phyloP scores from a whole-genome alignment of 2,329 filamentous ascomycete species.

The Alternaria hordeiaustralica region DNA sequence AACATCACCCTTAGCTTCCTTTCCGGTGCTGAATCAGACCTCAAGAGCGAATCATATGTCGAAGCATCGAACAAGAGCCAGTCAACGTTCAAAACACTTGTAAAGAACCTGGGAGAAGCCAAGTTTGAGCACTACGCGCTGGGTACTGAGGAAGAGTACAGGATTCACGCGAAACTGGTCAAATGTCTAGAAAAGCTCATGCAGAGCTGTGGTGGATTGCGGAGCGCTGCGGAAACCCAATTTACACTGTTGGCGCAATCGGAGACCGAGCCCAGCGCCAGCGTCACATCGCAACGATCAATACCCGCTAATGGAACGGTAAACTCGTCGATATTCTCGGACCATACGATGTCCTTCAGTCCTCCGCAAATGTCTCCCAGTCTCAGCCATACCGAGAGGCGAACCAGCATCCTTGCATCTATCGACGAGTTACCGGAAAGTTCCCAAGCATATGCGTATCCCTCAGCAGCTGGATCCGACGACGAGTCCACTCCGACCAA shows the following conservation, averaged over 20 bases:
- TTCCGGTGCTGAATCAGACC: slow-evolving; percentile 79
- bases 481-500: slow-evolving; percentile 30
- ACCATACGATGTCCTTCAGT: slow-evolving; percentile 27
- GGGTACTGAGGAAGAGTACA: slow-evolving; percentile 79
- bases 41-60: slow-evolving; percentile 70
- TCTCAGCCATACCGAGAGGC: slow-evolving; percentile 39
- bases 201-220: slow-evolving; percentile 87
- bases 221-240: slow-evolving; percentile 88
- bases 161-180: slow-evolving; percentile 78
- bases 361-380: slow-evolving; percentile 39
- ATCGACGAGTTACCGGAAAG: slow-evolving; percentile 52
- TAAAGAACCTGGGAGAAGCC: slow-evolving; percentile 80
- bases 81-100: slow-evolving; percentile 71
- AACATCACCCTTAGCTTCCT: slow-evolving; percentile 84
- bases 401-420: slow-evolving; percentile 49
- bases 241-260: slow-evolving; percentile 80
- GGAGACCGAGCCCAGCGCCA: slow-evolving; percentile 29
- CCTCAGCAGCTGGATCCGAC: slow-evolving; percentile 38
- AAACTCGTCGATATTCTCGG: slow-evolving; percentile 34
- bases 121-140: slow-evolving; percentile 87
- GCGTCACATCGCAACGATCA: slow-evolving; percentile 18
- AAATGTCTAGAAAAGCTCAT: slow-evolving; percentile 84
- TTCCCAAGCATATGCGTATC: slow-evolving; percentile 34
- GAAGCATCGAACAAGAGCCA: slow-evolving; percentile 69
- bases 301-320: slow-evolving; percentile 26